Percentiles rank a stretch among this genome's conserved stretches.
phyloP scores from a whole-genome alignment of 2,329 filamentous ascomycete genomes.

The Colletotrichum euphorbiae region DNA sequence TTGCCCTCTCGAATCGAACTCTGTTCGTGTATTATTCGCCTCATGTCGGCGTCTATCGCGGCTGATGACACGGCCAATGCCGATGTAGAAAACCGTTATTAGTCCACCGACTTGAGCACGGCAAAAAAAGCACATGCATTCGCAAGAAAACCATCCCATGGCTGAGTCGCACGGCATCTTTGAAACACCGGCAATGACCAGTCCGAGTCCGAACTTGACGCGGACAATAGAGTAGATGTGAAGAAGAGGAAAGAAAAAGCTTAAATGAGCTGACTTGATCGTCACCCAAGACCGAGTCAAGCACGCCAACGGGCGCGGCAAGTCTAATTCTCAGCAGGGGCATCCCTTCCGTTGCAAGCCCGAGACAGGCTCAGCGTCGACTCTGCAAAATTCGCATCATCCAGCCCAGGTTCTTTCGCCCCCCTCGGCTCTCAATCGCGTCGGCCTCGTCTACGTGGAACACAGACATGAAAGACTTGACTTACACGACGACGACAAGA shows the following conservation, averaged over 20 bases:
- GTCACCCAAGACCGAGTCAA: slow-evolving; percentile 20
- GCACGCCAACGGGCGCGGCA: slow-evolving; percentile 22
- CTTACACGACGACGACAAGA: not conserved
- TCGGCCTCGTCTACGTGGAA: not conserved
- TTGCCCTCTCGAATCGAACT: not conserved
- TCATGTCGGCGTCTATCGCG: not conserved
- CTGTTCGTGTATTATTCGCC: no score
- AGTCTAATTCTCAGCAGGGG: not conserved
- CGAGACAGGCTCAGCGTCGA: not conserved
- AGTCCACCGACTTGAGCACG: not conserved
- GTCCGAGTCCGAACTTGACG: slow-evolving; percentile 30
- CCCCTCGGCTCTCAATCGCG: not conserved
- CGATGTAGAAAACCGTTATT: not conserved
- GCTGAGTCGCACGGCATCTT: not conserved
- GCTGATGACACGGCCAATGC: not conserved
- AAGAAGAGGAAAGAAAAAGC: not conserved
- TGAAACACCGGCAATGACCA: slow-evolving; percentile 20
- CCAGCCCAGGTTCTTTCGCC: not conserved
- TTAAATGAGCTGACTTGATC: slow-evolving; percentile 27
- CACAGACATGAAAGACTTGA: not conserved
- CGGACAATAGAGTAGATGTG: not conserved
- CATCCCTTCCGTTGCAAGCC: not conserved
- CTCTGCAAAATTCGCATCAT: not conserved
- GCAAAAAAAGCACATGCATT: not conserved
- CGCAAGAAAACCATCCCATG: not conserved